Base-by-base conservation (phyloP, 352 stramenopile species). In the Pythium phragmiticola region DNA sequence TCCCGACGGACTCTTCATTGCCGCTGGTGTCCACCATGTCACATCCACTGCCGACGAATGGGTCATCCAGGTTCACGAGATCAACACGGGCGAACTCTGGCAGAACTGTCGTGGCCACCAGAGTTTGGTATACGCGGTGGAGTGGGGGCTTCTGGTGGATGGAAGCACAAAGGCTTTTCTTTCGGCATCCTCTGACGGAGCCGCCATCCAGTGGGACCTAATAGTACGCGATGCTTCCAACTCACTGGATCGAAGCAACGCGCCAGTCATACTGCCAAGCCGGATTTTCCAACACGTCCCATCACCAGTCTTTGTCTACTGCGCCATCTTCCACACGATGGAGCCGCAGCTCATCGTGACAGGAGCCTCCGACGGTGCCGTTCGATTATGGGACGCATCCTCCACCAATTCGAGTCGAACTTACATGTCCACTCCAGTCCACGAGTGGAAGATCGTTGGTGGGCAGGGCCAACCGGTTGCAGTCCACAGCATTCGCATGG, bases 181-280 rank as follows among this genome's bases (percentile, higher is more conserved):
- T 13, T 84, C 80, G 13, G 64, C 82, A 17, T 89, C 82, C 0
- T 89, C 82, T 2, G 82, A 92, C 33, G 78, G 82, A 1, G 81
- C 77, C 16, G 73, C 70, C 45, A 68, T 72, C 6, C 39, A 82
- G 11, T 92, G 82, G 81, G 9, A 47, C 2, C 30, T 89, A 5
- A 30, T 30, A 30, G 26, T 30, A 9, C 57, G 50, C 3, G 48
- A 42, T 3, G 45, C 28, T 1, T 28, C 7, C 19, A 11, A 17
- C 16, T 4, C 23, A 16, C 42, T 56, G 34, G 30, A 12, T 19
- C 19, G 23, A 26, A 51, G 5, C 5, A 41, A 46, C 28, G 43
- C 54, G 17, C 4, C 34, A 19, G 16, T 47, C 37, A 17, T 13
- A 59, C 13, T 83, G 7, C 23, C 43, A 8, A 7, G 16, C 50